Evolutionary conservation across 2,329 filamentous ascomycete genomes (phyloP).

Genomic region (Hortaea sp.): DNA sequence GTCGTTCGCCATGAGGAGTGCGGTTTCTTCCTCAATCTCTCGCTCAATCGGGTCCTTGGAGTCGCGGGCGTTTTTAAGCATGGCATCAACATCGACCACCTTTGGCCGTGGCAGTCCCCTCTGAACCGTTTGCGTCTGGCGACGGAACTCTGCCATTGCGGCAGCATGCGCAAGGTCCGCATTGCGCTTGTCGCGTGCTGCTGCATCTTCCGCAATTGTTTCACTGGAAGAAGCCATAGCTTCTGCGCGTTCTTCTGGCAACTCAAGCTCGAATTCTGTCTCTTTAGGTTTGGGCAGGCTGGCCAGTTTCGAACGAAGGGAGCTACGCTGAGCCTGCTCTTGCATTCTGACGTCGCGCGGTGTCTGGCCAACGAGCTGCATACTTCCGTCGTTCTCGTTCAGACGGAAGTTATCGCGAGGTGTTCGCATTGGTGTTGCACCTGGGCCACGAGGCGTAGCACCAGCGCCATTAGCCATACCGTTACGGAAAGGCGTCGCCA

Average conservation of each 20-base stretch:
- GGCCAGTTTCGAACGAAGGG: conserved; percentile 63
- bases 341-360: conserved; percentile 64
- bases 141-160: conserved; percentile 60
- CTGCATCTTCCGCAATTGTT: conserved; percentile 55
- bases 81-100: conserved; percentile 56
- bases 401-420: conserved; percentile 80
- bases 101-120: conserved; percentile 67
- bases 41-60: conserved; percentile 55
- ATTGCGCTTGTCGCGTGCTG: conserved; percentile 64
- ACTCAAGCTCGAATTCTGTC: conserved; percentile 84
- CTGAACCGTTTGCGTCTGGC: conserved; percentile 88
- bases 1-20: conserved; percentile 72
- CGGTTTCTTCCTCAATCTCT: conserved; percentile 67
- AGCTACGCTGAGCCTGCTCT: conserved; percentile 57
- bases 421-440: conserved; percentile 76
- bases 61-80: conserved; percentile 54
- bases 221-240: conserved; percentile 36
- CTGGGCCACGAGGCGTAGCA: conserved; percentile 57
- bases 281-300: conserved; percentile 87
- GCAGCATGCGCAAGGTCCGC: conserved; percentile 52
- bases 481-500: conserved; percentile 74
- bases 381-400: conserved; percentile 59
- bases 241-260: conserved; percentile 73
- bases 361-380: conserved; percentile 61
- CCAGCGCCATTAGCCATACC: conserved; percentile 46